Conservation (phyloP, 495 filamentous ascomycete species). For the Bryoglossum gracile region DNA sequence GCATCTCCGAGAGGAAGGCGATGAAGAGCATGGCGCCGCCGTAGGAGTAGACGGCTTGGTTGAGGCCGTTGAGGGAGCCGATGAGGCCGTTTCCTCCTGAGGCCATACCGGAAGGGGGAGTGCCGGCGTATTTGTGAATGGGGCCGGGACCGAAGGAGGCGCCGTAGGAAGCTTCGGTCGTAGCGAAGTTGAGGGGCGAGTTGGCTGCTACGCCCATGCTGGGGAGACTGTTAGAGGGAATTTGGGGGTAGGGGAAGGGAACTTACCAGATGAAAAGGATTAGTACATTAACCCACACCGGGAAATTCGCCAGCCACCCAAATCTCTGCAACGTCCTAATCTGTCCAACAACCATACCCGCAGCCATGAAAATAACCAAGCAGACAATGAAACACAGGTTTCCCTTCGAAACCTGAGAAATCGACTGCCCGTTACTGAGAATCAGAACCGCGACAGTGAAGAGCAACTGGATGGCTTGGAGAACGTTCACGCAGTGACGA, state of each 20-base stretch:
- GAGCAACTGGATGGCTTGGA: constrained; percentile 44
- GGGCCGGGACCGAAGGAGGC: constrained; percentile 24
- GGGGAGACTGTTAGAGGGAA: background rate
- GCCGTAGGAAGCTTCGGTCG: constrained; percentile 21
- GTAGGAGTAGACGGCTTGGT: constrained; percentile 52
- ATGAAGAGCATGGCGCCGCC: constrained; percentile 56
- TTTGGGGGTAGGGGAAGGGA: background rate
- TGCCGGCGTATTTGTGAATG: constrained; percentile 27
- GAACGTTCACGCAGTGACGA: constrained; percentile 49
- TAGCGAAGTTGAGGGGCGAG: constrained; percentile 40
- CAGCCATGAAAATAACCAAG: constrained; percentile 26
- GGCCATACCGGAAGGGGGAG: constrained; percentile 24
- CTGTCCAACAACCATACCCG: constrained; percentile 33
- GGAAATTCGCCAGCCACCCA: constrained; percentile 50
- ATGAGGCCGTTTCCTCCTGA: constrained; percentile 27
- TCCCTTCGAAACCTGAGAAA: constrained; percentile 43
- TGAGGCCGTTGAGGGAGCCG: constrained; percentile 47
- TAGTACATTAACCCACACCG: constrained; percentile 49
- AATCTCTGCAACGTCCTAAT: constrained; percentile 49
- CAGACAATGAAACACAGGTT: constrained; percentile 46
- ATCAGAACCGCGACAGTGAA: constrained; percentile 48
- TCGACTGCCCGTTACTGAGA: constrained; percentile 46
- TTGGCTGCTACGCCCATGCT: constrained; percentile 46
- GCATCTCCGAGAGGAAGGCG: constrained; percentile 63
- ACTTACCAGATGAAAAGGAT: constrained; percentile 32